Evolutionary conservation across 2,329 filamentous ascomycete genomes (phyloP).

Genomic region (Epichloe gansuensis): DNA sequence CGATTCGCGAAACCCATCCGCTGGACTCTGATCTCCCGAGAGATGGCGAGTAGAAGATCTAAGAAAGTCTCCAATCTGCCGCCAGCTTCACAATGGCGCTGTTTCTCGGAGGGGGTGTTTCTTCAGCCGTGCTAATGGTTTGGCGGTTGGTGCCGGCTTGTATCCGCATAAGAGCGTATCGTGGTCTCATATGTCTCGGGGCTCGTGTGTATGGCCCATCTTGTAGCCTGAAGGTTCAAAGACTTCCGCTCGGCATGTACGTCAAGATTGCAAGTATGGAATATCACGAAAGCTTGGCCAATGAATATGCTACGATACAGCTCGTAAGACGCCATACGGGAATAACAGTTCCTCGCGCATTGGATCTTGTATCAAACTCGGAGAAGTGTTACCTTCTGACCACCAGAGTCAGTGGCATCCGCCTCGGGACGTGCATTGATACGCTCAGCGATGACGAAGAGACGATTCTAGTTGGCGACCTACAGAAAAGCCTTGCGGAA

Average conservation of each 20-base stretch:
- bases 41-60: not conserved
- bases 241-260: constrained; percentile 12
- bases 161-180: constrained; percentile 1
- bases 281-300: not conserved
- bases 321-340: constrained; percentile 2
- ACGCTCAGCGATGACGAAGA: constrained; percentile 2
- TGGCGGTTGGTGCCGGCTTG: not conserved
- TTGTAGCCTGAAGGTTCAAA: constrained; percentile 9
- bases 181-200: not conserved
- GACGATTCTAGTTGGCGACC: not conserved
- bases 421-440: constrained; percentile 2
- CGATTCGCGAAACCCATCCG: not conserved
- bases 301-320: constrained; percentile 2
- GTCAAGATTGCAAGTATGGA: constrained; percentile 2
- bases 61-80: not conserved
- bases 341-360: not conserved
- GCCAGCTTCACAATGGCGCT: not conserved
- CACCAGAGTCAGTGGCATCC: not conserved
- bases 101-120: not conserved
- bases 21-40: not conserved
- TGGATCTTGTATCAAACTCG: constrained; percentile 2
- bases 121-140: not conserved
- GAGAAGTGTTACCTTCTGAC: not conserved
- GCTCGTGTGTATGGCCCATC: constrained; percentile 7
- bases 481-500: not conserved